Evolutionary conservation across 345 rosid species (phyloP), one percentile per base, ranked within the genome.

Genomic region (Draba incana): DNA sequence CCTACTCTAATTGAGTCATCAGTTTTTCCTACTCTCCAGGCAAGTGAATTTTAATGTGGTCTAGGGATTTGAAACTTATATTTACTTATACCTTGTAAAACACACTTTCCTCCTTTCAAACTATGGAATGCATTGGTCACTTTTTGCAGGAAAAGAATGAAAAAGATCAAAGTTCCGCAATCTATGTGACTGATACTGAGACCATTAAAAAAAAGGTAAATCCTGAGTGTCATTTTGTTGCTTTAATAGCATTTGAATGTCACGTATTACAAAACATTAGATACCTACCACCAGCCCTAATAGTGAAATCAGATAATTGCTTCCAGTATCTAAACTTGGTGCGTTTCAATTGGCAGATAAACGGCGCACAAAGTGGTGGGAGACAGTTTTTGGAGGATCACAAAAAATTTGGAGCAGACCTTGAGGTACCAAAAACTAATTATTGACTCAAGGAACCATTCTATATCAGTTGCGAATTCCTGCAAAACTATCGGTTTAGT

Each of bases 111-210:
- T 46, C 14, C 64, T 41, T 70, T 16, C 25, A 25, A 47, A 44
- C 43, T 14, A 54, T 24, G 64, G 30, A 73, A 12, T 44, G 23
- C 27, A 27, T 55, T 53, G 23, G 8, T 61, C 39, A 25, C 64
- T 66, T 66, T 52, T 43, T 67, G 70, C 92, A 91, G 97, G 99
- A 95, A 52, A 95, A 93, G 70, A 82, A 84, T 5, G 96, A 96
- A 47, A 91, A 93, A 81, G 88, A 93, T 81, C 89, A 96, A 54
- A 91, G 87, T 78, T 91, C 97, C 15, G 96, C 97, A 31, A 86
- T 93, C 71, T 90, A 91, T 69, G 96, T 93, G 68, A 91, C 92
- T 61, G 97, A 93, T 79, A 81, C 20, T 82, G 85, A 91, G 72
- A 85, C 79, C 49, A 93, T 93, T 13, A 83, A 81, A 66, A 72